These are phyloP conservation scores for Aegilops umbellulata DNA, from an alignment of 176 grass and related monocot species.

Conservation along the genomic window DNA sequence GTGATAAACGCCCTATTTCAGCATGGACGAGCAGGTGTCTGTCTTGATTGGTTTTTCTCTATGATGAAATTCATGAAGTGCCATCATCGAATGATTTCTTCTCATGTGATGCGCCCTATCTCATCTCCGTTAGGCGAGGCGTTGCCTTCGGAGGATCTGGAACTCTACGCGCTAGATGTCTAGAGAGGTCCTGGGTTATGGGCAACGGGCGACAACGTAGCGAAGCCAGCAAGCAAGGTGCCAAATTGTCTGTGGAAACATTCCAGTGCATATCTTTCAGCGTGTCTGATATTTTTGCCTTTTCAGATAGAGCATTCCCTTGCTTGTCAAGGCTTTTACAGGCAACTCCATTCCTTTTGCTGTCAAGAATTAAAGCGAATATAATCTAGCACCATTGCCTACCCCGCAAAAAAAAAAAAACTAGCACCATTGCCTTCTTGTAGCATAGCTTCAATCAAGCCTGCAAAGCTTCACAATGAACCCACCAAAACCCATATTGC, in stretches of 20 bases:
- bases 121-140: conserved; percentile 23
- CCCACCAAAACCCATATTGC: background rate
- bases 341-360: background rate
- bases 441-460: background rate
- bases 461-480: background rate
- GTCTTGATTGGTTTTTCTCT: background rate
- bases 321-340: background rate
- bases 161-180: background rate
- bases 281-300: background rate
- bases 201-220: background rate
- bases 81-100: conserved; percentile 23
- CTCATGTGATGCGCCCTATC: conserved; percentile 27
- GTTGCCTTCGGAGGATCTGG: conserved; percentile 34
- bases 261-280: conserved; percentile 12
- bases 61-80: conserved; percentile 13
- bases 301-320: background rate
- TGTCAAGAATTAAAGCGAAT: background rate
- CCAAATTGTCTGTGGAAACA: background rate
- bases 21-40: background rate
- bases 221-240: background rate
- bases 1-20: background rate
- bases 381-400: background rate
- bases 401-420: no score
- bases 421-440: background rate
- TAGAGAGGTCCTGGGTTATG: conserved; percentile 36